A percentile compares a stretch with the other conserved stretches of the same genome.
These are phyloP conservation scores for Groenewaldozyma tartarivorans DNA, from an alignment of 805 yeast genomes.

Conservation along the genomic window DNA sequence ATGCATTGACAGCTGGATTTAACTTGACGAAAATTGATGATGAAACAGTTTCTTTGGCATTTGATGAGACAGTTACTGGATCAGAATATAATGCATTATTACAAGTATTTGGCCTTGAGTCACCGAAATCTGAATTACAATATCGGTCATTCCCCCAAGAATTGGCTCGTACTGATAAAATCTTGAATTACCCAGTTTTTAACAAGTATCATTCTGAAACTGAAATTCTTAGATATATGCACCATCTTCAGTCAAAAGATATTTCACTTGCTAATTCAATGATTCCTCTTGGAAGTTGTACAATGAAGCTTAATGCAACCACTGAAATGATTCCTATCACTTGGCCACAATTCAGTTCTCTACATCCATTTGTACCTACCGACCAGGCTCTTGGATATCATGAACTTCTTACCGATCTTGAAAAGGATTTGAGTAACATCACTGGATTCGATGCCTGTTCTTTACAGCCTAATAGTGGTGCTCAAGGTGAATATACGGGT, in stretches of 20 bases:
- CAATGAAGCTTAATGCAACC: slow-evolving; percentile 94
- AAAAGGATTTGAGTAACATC: slow-evolving; percentile 75
- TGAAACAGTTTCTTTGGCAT: slow-evolving; percentile 56
- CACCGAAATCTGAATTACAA: slow-evolving; percentile 10
- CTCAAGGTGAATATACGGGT: slow-evolving; percentile 97
- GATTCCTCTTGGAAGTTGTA: slow-evolving; percentile 97
- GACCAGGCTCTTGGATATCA: slow-evolving; percentile 85
- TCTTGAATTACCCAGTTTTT: slow-evolving; percentile 67
- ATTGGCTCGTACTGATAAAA: slow-evolving; percentile 23
- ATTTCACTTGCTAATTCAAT: slow-evolving; percentile 89
- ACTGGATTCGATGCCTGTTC: slow-evolving; percentile 91
- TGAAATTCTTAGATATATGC: slow-evolving; percentile 84
- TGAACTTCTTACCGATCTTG: slow-evolving; percentile 66
- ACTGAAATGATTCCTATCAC: slow-evolving; percentile 91
- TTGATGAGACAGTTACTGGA: slow-evolving; percentile 80
- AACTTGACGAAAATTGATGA: slow-evolving; percentile 66
- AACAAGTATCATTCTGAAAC: slow-evolving; percentile 88
- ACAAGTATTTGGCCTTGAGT: slow-evolving; percentile 44
- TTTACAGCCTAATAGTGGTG: slow-evolving; percentile 95
- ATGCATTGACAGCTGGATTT: slow-evolving; percentile 54
- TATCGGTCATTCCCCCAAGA: slow-evolving; percentile 36
- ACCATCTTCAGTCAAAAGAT: slow-evolving; percentile 76
- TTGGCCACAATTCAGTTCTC: slow-evolving; percentile 81
- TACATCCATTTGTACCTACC: slow-evolving; percentile 89
- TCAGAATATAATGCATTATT: slow-evolving; percentile 51